Conservation (phyloP, 2,329 filamentous ascomycete genomes). For the Nigrograna mackinnonii region DNA sequence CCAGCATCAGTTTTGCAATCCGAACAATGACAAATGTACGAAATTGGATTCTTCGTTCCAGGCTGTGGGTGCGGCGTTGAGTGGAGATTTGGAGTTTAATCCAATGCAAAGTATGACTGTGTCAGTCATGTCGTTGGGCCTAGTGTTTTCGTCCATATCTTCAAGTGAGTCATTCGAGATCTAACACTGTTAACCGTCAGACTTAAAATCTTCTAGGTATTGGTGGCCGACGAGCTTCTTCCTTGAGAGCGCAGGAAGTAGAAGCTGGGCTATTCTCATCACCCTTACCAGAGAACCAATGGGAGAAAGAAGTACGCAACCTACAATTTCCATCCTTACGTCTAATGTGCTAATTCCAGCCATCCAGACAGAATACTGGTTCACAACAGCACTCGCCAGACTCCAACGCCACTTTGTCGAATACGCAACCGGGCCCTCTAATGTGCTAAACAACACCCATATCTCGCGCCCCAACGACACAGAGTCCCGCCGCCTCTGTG, state of each 20-base stretch:
- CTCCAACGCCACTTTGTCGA: conserved; percentile 9
- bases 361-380: conserved; percentile 11
- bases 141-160: conserved; percentile 4
- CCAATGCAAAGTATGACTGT: conserved; percentile 6
- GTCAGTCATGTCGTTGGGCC: conserved; percentile 4
- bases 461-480: conserved; percentile 4
- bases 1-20: conserved; percentile 14
- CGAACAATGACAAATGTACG: conserved; percentile 4
- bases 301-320: conserved; percentile 7
- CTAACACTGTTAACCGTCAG: too few species aligned
- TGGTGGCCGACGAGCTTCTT: conserved; percentile 7
- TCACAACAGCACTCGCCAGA: conserved; percentile 6
- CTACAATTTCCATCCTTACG: too few species aligned
- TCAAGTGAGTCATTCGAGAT: too few species aligned
- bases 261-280: conserved; percentile 1
- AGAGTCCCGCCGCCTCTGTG: conserved; percentile 3
- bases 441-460: conserved; percentile 4
- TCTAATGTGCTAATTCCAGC: too few species aligned
- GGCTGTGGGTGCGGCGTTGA: neutral
- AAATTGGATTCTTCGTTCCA: neutral
- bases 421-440: conserved; percentile 6
- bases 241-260: conserved; percentile 8
- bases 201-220: too few species aligned
- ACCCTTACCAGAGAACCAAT: conserved; percentile 5
- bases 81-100: conserved; percentile 5